Conservation (phyloP, 1,284 basidiomycete species). For the Mrakiaceae sp. region DNA sequence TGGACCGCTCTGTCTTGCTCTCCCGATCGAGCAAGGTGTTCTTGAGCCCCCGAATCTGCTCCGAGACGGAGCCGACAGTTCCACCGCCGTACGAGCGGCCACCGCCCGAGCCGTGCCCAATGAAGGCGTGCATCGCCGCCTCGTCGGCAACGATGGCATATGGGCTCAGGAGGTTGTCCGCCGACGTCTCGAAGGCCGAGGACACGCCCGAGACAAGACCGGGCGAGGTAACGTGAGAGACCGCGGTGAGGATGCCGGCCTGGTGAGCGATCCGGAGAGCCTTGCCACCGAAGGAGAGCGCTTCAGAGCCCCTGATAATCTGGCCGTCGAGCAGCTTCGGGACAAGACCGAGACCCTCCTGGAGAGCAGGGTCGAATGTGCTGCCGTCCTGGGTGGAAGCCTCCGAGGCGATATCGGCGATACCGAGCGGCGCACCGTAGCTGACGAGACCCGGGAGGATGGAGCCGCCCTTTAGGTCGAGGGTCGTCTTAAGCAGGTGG, state of each 20-base stretch:
- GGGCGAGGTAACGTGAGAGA: slow-evolving; percentile 39
- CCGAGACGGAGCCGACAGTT: slow-evolving; percentile 22
- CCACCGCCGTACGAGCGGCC: background rate
- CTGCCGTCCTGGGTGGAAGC: slow-evolving; percentile 1
- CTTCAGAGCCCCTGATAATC: background rate
- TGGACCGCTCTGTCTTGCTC: slow-evolving; percentile 47
- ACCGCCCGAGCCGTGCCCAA: slow-evolving; percentile 37
- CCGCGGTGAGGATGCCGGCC: background rate
- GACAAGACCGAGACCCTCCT: background rate
- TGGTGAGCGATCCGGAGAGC: background rate
- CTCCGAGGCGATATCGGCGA: slow-evolving; percentile 1
- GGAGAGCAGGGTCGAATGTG: background rate
- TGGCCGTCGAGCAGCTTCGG: background rate
- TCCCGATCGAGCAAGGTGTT: slow-evolving; percentile 45
- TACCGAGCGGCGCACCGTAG: slow-evolving; percentile 25
- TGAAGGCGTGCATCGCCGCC: slow-evolving; percentile 57
- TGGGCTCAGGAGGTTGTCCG: slow-evolving; percentile 49
- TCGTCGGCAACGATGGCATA: slow-evolving; percentile 56
- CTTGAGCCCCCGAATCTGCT: slow-evolving; percentile 58
- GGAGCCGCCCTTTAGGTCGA: slow-evolving; percentile 36
- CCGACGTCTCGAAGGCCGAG: slow-evolving; percentile 52
- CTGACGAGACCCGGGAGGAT: slow-evolving; percentile 27
- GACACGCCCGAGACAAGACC: slow-evolving; percentile 50
- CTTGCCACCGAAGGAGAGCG: background rate
- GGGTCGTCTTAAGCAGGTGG: slow-evolving; percentile 21